Base-by-base conservation (phyloP, 805 yeast genomes). In the Maudiozyma pseudohumilis region DNA sequence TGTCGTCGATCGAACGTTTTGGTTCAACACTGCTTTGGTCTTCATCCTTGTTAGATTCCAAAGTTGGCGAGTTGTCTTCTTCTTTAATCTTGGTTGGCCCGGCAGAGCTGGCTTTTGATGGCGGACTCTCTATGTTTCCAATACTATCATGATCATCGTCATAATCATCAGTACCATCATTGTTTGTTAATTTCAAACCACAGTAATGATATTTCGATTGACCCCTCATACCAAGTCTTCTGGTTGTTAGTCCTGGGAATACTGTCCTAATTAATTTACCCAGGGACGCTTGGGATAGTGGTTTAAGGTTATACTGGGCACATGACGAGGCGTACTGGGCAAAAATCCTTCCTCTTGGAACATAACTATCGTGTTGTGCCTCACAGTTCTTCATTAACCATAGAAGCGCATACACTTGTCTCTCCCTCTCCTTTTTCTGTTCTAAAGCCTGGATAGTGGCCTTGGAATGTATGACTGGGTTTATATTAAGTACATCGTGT, bases 161-260 rank as follows among this genome's bases (percentile, higher is more conserved):
- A n/a, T 11, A 6, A 22, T 29, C 11, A 15, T 21, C 31, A 35
- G 28, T 23, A 10, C 21, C 29, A 17, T 44, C 41, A 12, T n/a
- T 21, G 33, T 32, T 31, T 10, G 66, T 49, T 43, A 65, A 60
- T 45, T 68, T 70, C 36, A 87, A 67, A 3, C 94, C 94, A 58
- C 89, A 81, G 52, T 84, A 86, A 55, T 85, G 94, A 58, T 87
- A 87, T 53, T 80, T 80, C 16, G 89, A 77, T 51, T 79, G 81
- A 2, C 88, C 88, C 35, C 94, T 67, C 56, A 78, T 74, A 2
- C 96, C 96, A 37, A 86, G 64, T 38, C 96, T 68, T 45, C 94
- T 70, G 0, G 92, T 81, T 22, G 77, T 75, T 43, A 84, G 64
- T 38, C 66, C 64, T 0, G 94, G 92, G 48, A 71, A 80, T 4